Base-by-base conservation (phyloP, 768 basidiomycete species). In the Leccinum rimulosum region DNA sequence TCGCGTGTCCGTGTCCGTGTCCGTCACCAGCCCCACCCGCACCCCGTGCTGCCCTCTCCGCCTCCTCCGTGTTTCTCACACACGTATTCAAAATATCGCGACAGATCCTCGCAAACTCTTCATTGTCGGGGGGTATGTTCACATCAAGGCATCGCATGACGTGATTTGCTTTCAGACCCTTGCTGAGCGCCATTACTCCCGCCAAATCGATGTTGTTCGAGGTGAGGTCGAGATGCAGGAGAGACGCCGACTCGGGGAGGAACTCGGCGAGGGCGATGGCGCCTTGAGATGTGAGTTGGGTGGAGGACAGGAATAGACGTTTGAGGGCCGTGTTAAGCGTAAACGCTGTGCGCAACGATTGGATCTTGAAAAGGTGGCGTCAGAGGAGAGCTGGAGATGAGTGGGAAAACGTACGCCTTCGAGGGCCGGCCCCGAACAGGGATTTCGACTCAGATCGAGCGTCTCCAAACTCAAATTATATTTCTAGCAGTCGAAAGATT, bases 181-280 rank as follows among this genome's bases (percentile, higher is more conserved):
- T 87, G 56, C 85, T 88, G 25, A 99, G 83, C 0, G 97, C 97
- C 85, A 98, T 88, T 4, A 97, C 89, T 17, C 93, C 95, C 0
- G 95, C 95, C 36, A 94, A 80, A 68, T 94, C 94, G 33, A 98
- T 76, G 6, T 79, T 73, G 70, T 96, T 96, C 64, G 82, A 76
- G 0, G 94, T 97, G 30, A 97, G 75, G 73, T 98, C 97, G 55
- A 99, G 85, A 72, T 98, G 95, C 0, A 98, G 79, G 5, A 99
- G 79, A 0, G 89, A 89, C 17, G 80, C 82, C 0, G 91, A 88
- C 71, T 98, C 95, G 0, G 95, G 95, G 1, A 98, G 83, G 77
- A 97, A 98, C 72, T 98, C 96, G 3, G 96, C 97, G 2, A 98
- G 82, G 0, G 93, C 89, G 62, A 98, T 98, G 1, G 96, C 95